Evolutionary conservation across 2,329 filamentous ascomycete genomes (phyloP).

Genomic region (Xylariaceae sp.): DNA sequence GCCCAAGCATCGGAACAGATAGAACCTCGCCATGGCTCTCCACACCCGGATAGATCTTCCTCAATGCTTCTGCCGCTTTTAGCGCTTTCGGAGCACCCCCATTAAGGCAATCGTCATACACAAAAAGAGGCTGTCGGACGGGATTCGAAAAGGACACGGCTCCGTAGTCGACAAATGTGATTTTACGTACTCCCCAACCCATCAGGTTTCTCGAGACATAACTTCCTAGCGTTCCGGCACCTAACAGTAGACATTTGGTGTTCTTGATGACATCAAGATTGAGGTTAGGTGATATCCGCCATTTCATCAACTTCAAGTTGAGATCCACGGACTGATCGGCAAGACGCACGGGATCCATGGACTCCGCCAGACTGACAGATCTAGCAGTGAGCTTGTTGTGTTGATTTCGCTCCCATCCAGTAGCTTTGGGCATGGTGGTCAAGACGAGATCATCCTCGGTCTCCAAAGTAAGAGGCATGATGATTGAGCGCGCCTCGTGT

Average conservation of each 20-base stretch:
- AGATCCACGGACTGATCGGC: slow-evolving; percentile 94
- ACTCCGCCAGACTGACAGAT: slow-evolving; percentile 80
- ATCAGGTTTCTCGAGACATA: slow-evolving; percentile 91
- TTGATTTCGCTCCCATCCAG: slow-evolving; percentile 88
- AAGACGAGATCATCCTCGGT: slow-evolving; percentile 41
- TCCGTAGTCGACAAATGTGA: slow-evolving; percentile 94
- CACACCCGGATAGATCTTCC: slow-evolving; percentile 86
- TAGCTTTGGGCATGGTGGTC: slow-evolving; percentile 76
- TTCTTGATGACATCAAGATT: slow-evolving; percentile 86
- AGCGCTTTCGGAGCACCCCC: slow-evolving; percentile 83
- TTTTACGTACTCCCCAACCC: slow-evolving; percentile 93
- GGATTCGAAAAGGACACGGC: slow-evolving; percentile 94
- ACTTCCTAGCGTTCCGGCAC: slow-evolving; percentile 87
- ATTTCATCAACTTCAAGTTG: slow-evolving; percentile 98
- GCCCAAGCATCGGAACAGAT: slow-evolving; percentile 92
- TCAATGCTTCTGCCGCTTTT: slow-evolving; percentile 75
- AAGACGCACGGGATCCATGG: slow-evolving; percentile 85
- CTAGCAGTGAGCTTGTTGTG: slow-evolving; percentile 75
- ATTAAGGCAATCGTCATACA: slow-evolving; percentile 81
- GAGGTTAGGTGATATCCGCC: slow-evolving; percentile 87
- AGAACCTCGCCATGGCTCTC: slow-evolving; percentile 77
- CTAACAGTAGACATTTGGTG: slow-evolving; percentile 85
- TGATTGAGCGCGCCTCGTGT: slow-evolving; percentile 77
- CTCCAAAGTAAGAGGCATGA: slow-evolving; percentile 65
- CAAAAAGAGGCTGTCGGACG: slow-evolving; percentile 88